Conservation (phyloP, 345 rosid genomes). For the Capsella bursapastoris region DNA sequence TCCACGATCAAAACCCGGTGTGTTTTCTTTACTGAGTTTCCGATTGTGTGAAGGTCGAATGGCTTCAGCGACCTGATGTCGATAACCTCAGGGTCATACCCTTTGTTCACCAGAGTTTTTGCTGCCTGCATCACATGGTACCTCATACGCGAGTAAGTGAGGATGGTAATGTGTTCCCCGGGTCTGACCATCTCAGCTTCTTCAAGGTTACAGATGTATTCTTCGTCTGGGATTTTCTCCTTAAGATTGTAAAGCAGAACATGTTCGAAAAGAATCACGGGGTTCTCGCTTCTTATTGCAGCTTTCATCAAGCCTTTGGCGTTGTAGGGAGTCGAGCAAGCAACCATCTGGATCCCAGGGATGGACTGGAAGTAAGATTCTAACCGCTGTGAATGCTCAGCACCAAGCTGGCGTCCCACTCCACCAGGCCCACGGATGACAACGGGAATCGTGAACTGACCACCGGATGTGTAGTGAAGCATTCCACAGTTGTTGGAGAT, state of each 20-base stretch:
- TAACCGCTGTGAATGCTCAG: slow-evolving; percentile 95
- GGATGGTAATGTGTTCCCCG: slow-evolving; percentile 82
- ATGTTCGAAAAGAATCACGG: slow-evolving; percentile 92
- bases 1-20: slow-evolving; percentile 90
- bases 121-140: slow-evolving; percentile 98
- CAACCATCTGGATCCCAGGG: slow-evolving; percentile 99
- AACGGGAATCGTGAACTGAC: slow-evolving; percentile 85
- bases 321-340: slow-evolving; percentile 97
- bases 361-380: slow-evolving; percentile 98
- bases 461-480: slow-evolving; percentile 99
- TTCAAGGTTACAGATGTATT: slow-evolving; percentile 83
- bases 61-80: slow-evolving; percentile 95
- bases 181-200: slow-evolving; percentile 99
- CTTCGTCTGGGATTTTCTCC: slow-evolving; percentile 93
- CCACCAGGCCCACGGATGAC: slow-evolving; percentile 99
- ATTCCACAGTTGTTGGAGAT: slow-evolving; percentile 98
- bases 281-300: slow-evolving; percentile 96
- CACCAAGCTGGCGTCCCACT: slow-evolving; percentile 95
- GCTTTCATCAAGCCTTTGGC: slow-evolving; percentile 99
- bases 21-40: slow-evolving; percentile 93
- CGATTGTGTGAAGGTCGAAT: slow-evolving; percentile 82
- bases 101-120: slow-evolving; percentile 87
- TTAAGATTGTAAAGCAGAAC: slow-evolving; percentile 97
- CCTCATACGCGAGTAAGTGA: slow-evolving; percentile 95
- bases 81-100: slow-evolving; percentile 93